These are phyloP conservation scores for Panicum miliaceum DNA, from an alignment of 176 grass and related monocot species.

Conservation along the genomic window DNA sequence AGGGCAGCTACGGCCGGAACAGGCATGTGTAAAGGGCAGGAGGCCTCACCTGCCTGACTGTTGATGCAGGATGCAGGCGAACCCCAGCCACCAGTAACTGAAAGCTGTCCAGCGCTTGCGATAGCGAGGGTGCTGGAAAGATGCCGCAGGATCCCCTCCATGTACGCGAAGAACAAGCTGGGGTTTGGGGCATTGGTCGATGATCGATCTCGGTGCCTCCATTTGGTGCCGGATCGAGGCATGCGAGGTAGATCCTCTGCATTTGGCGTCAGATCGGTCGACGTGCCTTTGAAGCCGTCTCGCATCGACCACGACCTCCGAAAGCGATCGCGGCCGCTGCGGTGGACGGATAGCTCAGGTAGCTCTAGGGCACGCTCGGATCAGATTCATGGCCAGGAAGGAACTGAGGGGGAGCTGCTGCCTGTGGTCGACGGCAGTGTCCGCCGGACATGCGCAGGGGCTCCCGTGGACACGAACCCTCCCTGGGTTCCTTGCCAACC, in stretches of 20 bases:
- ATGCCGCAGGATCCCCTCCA: not conserved
- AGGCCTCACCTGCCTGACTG: not conserved
- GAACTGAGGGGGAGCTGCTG: not conserved
- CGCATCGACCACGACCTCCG: not conserved
- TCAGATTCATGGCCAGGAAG: slow-evolving; percentile 34
- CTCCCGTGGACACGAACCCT: slow-evolving; percentile 36
- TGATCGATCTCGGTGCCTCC: not conserved
- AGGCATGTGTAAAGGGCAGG: not conserved
- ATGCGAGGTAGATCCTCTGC: not conserved
- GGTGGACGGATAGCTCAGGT: not conserved
- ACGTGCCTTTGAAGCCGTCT: not conserved
- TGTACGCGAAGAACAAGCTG: not conserved
- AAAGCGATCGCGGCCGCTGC: not conserved
- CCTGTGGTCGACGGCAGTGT: slow-evolving; percentile 39
- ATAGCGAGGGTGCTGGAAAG: not conserved
- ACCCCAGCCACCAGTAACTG: not conserved
- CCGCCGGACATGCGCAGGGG: slow-evolving; percentile 26
- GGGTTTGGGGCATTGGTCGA: not conserved
- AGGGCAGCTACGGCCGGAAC: slow-evolving; percentile 14
- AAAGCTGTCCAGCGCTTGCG: not conserved
- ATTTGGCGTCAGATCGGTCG: not conserved
- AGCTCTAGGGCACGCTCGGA: not conserved
- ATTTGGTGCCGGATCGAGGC: not conserved
- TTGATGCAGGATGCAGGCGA: not conserved
- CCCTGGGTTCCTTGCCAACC: slow-evolving; percentile 36